Percentiles rank a stretch among this genome's conserved stretches.
Conservation (phyloP, 441 rosid genomes). For the Pelargonium australe region DNA sequence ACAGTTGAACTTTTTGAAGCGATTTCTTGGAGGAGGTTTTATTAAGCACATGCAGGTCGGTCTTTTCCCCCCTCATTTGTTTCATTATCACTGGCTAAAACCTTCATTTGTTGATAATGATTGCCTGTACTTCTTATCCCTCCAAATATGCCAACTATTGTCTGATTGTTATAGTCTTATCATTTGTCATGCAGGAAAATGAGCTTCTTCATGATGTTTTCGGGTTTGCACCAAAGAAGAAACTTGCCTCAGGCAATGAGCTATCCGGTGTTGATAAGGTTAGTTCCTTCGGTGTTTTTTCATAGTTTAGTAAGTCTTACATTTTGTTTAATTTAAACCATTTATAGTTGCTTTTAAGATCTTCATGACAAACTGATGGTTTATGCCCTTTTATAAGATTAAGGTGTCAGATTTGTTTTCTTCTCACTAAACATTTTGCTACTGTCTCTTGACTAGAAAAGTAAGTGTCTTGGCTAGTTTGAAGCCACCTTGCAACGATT, state of each 20-base stretch:
- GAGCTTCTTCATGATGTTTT: conserved; percentile 74
- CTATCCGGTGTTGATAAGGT: conserved; percentile 66
- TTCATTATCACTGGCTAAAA: too few relatives aligned
- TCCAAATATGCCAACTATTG: neutral
- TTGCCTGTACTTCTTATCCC: neutral
- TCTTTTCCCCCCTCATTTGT: too few relatives aligned
- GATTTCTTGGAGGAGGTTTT: conserved; percentile 87
- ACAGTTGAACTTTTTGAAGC: conserved; percentile 83
- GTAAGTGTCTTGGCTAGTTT: neutral
- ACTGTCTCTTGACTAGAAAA: neutral
- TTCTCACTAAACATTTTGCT: too few relatives aligned
- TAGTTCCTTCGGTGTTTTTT: too few relatives aligned
- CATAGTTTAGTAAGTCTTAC: too few relatives aligned
- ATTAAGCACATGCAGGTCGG: conserved; percentile 98
- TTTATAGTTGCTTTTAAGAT: too few relatives aligned
- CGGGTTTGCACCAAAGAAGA: conserved; percentile 64
- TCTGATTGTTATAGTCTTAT: conserved; percentile 11
- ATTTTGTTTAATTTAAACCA: neutral
- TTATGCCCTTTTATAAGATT: too few relatives aligned
- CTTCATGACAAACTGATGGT: too few relatives aligned
- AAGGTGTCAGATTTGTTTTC: too few relatives aligned
- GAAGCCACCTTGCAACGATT: neutral
- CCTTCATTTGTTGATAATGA: too few relatives aligned
- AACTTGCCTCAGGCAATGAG: conserved; percentile 32
- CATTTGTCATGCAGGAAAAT: conserved; percentile 52